These are phyloP conservation scores for Apiospora rasikravindrae DNA, from an alignment of 2,329 filamentous ascomycete species.

Conservation along the genomic window DNA sequence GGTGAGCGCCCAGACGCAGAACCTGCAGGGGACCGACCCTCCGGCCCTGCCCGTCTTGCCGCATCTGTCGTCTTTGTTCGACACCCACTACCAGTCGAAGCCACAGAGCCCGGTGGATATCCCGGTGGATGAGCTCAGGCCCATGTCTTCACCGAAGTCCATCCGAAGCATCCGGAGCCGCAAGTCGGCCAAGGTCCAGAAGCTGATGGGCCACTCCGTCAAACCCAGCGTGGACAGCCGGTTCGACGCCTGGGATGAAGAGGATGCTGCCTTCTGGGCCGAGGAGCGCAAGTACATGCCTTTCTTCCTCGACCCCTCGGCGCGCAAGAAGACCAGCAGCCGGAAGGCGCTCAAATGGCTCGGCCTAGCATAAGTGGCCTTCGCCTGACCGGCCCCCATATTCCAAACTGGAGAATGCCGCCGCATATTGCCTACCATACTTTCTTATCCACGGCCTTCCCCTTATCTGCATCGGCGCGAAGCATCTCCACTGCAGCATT, in stretches of 20 bases:
- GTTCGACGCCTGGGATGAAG: conserved; percentile 32
- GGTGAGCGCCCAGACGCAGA: conserved; percentile 20
- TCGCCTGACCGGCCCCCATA: neutral
- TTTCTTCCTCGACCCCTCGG: neutral
- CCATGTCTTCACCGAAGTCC: conserved; percentile 29
- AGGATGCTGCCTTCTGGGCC: conserved; percentile 47
- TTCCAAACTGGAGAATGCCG: no score
- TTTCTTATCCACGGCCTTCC: neutral
- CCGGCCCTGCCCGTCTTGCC: neutral
- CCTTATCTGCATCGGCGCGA: neutral
- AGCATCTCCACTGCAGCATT: neutral
- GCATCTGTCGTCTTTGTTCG: conserved; percentile 32
- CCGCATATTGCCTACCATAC: neutral
- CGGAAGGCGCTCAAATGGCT: conserved; percentile 61
- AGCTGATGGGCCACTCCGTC: conserved; percentile 28
- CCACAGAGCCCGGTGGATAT: neutral
- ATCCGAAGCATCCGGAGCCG: conserved; percentile 30
- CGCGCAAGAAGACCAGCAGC: conserved; percentile 46
- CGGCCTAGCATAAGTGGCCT: conserved; percentile 46
- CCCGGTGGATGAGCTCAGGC: conserved; percentile 23
- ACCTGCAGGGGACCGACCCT: neutral
- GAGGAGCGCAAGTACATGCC: conserved; percentile 58
- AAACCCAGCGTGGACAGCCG: conserved; percentile 3
- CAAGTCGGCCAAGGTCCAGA: conserved; percentile 25
- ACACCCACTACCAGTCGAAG: conserved; percentile 24